Evolutionary conservation across 805 yeast genomes (phyloP), one percentile per base, ranked within the genome.

Genomic region (Suhomyces faveliae): DNA sequence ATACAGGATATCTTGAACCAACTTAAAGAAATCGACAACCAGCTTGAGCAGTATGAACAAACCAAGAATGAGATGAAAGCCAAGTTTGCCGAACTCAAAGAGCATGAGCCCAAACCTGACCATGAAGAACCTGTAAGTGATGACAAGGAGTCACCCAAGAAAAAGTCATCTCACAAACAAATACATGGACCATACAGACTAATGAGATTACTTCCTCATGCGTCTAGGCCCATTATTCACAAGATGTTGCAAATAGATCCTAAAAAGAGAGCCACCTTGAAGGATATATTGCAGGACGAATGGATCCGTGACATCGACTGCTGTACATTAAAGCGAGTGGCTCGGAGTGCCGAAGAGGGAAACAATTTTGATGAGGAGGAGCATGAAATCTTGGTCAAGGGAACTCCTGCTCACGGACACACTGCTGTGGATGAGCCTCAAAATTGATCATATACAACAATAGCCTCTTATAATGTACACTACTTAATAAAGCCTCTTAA

Each of bases 181-280:
- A 81, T 86, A 20, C 90, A 86, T 58, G 96, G 96, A 5, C 92
- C 94, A 9, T 87, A 87, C 67, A 74, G 96, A 61, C 70, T 87
- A 54, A 80, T 87, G 84, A 79, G 96, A 67, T 69, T 87, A 43
- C 67, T 87, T 30, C 96, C 96, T 4, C 96, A 87, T 63, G 90
- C 92, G 6, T 73, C 94, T 12, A 77, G 96, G 64, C 94, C 92
- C 10, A 71, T 87, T 9, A 73, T 87, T 24, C 83, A 86, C 20
- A 74, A 68, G 49, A 85, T 87, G 83, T 66, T 87, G 22, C 74
- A 74, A 44, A 71, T 85, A 12, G 88, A 86, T 53, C 83, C 86
- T 9, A 48, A 49, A 1, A 70, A 76, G 49, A 76, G 95, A 58
- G 88, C 90, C 1, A 78, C 87, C 1, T 67, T 87, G 60, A 78